A percentile compares a stretch with the other conserved stretches of the same genome.
These are phyloP conservation scores for Trichopus zeylanicus DNA, from an alignment of 116 monocot species.

Conservation along the genomic window DNA sequence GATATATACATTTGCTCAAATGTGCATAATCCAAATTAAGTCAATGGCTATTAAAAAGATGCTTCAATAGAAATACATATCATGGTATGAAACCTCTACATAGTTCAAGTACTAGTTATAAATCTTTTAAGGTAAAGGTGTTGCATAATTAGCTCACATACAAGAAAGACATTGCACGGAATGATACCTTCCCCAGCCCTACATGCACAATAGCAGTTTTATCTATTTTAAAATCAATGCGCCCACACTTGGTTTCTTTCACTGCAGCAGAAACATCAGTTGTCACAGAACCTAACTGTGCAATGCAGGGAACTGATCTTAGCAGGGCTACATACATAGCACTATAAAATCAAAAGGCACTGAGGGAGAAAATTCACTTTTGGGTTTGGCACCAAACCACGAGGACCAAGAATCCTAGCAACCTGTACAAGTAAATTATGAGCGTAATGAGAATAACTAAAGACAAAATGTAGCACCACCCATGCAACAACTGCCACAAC, in stretches of 20 bases:
- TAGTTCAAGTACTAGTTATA: no score
- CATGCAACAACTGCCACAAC: background rate
- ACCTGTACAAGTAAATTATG: constrained; percentile 30
- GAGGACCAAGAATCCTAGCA: constrained; percentile 91
- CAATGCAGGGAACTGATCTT: constrained; percentile 4
- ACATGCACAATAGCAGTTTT: constrained; percentile 97
- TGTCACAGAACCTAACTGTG: constrained; percentile 91
- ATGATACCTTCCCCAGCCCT: constrained; percentile 87
- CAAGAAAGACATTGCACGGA: background rate
- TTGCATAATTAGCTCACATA: background rate
- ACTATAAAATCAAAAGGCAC: background rate
- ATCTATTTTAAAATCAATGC: constrained; percentile 91
- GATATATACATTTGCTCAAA: no score
- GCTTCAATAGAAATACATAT: no score
- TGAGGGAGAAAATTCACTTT: constrained; percentile 53
- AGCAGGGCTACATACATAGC: background rate
- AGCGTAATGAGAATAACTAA: background rate
- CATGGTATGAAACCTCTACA: no score
- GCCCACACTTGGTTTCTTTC: constrained; percentile 80
- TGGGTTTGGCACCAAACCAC: constrained; percentile 98
- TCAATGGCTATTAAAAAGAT: no score
- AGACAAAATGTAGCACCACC: no score
- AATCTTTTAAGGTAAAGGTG: background rate
- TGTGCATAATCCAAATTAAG: no score
- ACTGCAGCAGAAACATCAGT: constrained; percentile 77